Conservation (phyloP, 805 yeast species). For the Candida krabiensis region DNA sequence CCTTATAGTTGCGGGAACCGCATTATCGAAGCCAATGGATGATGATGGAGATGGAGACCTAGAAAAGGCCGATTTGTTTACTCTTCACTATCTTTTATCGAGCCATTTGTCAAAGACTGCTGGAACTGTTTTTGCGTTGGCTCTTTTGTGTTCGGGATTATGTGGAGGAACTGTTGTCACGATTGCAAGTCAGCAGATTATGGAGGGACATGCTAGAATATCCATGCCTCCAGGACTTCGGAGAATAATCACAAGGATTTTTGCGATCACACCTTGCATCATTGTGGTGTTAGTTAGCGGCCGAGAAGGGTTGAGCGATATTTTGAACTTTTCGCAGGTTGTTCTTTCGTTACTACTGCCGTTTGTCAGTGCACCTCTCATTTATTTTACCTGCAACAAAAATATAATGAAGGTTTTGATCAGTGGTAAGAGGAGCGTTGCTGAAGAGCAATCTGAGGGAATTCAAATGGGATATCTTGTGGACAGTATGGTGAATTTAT, state of each 20-base stretch:
- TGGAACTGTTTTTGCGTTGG: slow-evolving; percentile 85
- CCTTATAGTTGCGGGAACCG: slow-evolving; percentile 88
- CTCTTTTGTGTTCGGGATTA: slow-evolving; percentile 87
- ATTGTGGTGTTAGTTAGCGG: slow-evolving; percentile 73
- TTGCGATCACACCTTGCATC: slow-evolving; percentile 85
- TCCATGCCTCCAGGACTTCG: slow-evolving; percentile 79
- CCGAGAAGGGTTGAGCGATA: slow-evolving; percentile 73
- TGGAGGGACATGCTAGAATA: slow-evolving; percentile 86
- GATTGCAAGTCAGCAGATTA: slow-evolving; percentile 89
- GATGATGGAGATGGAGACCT: slow-evolving; percentile 56
- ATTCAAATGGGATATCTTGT: slow-evolving; percentile 11
- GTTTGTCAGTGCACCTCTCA: slow-evolving; percentile 83
- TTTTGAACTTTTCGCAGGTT: slow-evolving; percentile 81
- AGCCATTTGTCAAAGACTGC: slow-evolving; percentile 79
- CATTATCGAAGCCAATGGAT: slow-evolving; percentile 48
- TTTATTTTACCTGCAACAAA: slow-evolving; percentile 74
- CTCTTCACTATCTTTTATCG: slow-evolving; percentile 71
- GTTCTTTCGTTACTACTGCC: slow-evolving; percentile 79
- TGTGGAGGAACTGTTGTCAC: slow-evolving; percentile 95
- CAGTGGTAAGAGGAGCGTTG: slow-evolving; percentile 10
- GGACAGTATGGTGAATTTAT: slow-evolving; percentile 11
- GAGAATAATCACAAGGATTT: slow-evolving; percentile 73
- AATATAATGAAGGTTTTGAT: slow-evolving; percentile 34
- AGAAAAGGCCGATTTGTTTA: slow-evolving; percentile 77
- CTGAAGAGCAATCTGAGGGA: slow-evolving; percentile 5